A percentile compares a stretch with the other conserved stretches of the same genome.
These are phyloP conservation scores for Penicillium antarcticum DNA, from an alignment of 495 filamentous ascomycete species.

Conservation along the genomic window DNA sequence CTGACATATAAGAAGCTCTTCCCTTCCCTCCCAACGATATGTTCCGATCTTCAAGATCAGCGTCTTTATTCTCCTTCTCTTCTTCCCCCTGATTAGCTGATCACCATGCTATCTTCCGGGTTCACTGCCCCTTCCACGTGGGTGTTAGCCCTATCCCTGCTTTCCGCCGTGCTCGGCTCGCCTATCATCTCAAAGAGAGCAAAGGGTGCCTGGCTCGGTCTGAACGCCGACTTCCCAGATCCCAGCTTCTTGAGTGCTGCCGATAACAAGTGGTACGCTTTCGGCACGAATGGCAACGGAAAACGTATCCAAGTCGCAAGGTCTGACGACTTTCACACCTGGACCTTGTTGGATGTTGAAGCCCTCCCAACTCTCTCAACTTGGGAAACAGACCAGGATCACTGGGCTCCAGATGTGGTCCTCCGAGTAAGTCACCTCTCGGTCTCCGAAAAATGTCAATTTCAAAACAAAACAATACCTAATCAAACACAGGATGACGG, in stretches of 20 bases:
- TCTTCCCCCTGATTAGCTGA: background rate
- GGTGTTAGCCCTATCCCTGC: conserved; percentile 8
- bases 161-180: conserved; percentile 8
- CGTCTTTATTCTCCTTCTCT: background rate
- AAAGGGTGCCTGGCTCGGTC: conserved; percentile 24
- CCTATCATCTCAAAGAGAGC: conserved; percentile 17
- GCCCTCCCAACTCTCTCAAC: conserved; percentile 31
- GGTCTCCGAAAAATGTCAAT: background rate
- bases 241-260: conserved; percentile 30
- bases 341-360: conserved; percentile 36
- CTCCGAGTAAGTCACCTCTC: conserved; percentile 24
- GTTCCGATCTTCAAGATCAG: background rate
- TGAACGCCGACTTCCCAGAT: conserved; percentile 36
- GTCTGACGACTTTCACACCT: conserved; percentile 31
- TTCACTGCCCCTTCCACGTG: conserved; percentile 5
- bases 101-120: conserved; percentile 7
- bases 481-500: conserved; percentile 34
- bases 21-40: background rate
- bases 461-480: background rate
- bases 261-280: conserved; percentile 39
- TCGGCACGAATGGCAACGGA: conserved; percentile 35
- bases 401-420: conserved; percentile 43
- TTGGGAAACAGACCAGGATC: conserved; percentile 30
- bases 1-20: background rate
- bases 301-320: conserved; percentile 33